Conservation (phyloP, 768 basidiomycete genomes). For the Termitomyces sp. region DNA sequence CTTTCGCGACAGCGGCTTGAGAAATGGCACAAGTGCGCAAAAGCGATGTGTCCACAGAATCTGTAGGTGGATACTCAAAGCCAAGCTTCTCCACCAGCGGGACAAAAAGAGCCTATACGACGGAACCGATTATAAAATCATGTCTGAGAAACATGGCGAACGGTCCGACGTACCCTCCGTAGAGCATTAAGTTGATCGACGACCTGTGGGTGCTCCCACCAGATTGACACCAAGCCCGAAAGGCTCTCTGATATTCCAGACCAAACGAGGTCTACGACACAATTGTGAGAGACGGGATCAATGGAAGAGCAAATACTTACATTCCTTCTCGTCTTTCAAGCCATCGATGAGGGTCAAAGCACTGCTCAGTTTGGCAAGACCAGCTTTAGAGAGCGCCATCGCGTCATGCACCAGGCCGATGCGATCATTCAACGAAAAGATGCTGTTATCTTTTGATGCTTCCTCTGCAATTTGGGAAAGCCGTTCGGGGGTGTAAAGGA, state of each 20-base stretch:
- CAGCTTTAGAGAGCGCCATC: constrained; percentile 75
- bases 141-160: neutral
- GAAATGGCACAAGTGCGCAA: constrained; percentile 72
- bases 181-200: constrained; percentile 54
- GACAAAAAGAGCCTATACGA: constrained; percentile 51
- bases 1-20: constrained; percentile 32
- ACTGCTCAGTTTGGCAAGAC: constrained; percentile 71
- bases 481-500: constrained; percentile 78
- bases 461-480: constrained; percentile 75
- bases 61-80: constrained; percentile 63
- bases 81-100: constrained; percentile 80
- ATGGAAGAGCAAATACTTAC: constrained; percentile 32
- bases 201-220: constrained; percentile 76
- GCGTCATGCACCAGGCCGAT: constrained; percentile 87
- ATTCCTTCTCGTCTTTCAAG: constrained; percentile 72
- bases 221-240: constrained; percentile 49
- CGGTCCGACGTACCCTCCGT: constrained; percentile 41
- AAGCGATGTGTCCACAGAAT: constrained; percentile 62
- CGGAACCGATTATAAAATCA: constrained; percentile 2
- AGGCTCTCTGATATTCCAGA: constrained; percentile 59
- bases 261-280: constrained; percentile 71
- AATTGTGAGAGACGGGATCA: neutral
- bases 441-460: constrained; percentile 48
- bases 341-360: constrained; percentile 68
- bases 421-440: constrained; percentile 80